Evolutionary conservation across 73 alveolate genomes (phyloP).

Genomic region (Paramecium sexaurelia): DNA sequence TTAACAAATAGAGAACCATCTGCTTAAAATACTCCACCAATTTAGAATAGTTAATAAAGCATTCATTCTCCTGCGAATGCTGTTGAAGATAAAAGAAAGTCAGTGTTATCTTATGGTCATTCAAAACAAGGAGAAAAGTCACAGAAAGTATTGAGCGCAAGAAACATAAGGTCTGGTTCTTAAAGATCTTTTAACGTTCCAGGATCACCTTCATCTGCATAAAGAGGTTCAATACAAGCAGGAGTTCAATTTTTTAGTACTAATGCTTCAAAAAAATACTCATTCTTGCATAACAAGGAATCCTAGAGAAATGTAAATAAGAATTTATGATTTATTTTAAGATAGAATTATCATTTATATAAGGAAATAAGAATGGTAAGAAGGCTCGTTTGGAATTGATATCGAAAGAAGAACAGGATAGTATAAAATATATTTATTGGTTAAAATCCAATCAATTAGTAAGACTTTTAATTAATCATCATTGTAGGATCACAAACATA

Average conservation of each 20-base stretch:
- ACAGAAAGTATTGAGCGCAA: background rate
- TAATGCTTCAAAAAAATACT: background rate
- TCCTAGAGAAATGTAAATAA: background rate
- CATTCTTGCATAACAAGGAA: background rate
- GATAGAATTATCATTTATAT: background rate
- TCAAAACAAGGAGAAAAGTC: background rate
- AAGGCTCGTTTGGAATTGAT: background rate
- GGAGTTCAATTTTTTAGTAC: background rate
- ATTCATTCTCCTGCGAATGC: background rate
- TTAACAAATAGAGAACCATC: background rate
- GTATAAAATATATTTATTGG: background rate
- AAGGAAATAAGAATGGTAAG: background rate
- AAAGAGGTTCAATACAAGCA: background rate
- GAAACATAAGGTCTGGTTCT: background rate
- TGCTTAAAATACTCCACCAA: background rate
- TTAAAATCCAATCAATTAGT: background rate
- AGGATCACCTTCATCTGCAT: background rate
- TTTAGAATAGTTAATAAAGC: background rate
- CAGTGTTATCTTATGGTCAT: background rate
- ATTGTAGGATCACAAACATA: background rate
- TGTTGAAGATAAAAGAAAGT: background rate
- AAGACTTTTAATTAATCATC: background rate
- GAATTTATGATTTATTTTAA: background rate
- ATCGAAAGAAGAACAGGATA: background rate
- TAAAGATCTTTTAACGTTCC: background rate